Conservation (phyloP, 1,139 yeast genomes). For the Hyphopichia fennica region DNA sequence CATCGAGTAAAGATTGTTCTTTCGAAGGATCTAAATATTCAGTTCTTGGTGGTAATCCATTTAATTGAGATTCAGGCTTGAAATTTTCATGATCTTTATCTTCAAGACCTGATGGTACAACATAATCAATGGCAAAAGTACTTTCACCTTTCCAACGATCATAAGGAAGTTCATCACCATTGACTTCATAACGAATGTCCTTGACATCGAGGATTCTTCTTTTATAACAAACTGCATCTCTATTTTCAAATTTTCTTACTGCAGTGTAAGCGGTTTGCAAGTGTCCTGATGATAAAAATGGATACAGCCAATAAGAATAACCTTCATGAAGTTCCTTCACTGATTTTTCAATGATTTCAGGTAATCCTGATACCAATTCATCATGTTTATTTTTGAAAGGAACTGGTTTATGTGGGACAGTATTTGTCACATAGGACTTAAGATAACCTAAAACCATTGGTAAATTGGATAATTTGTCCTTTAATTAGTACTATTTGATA, state of each 20-base stretch:
- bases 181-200: slow-evolving; percentile 25
- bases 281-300: slow-evolving; percentile 43
- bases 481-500: too few species aligned
- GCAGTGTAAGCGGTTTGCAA: slow-evolving; percentile 51
- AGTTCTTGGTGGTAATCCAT: slow-evolving; percentile 45
- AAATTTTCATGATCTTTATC: slow-evolving; percentile 23
- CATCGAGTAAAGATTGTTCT: slow-evolving; percentile 29
- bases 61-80: slow-evolving; percentile 35
- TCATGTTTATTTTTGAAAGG: slow-evolving; percentile 1
- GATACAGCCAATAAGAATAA: slow-evolving; percentile 35
- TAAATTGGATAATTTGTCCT: too few species aligned
- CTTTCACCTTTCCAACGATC: slow-evolving; percentile 44
- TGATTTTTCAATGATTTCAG: slow-evolving; percentile 24
- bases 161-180: slow-evolving; percentile 32
- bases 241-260: slow-evolving; percentile 33
- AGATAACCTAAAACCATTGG: slow-evolving; percentile 1
- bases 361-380: slow-evolving; percentile 14
- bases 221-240: slow-evolving; percentile 39
- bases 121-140: slow-evolving; percentile 45
- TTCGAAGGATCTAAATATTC: slow-evolving; percentile 34
- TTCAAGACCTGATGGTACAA: slow-evolving; percentile 18
- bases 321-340: slow-evolving; percentile 36
- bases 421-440: slow-evolving; percentile 3
- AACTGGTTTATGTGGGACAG: slow-evolving; percentile 2
- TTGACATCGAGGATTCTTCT: slow-evolving; percentile 37